A percentile compares a stretch with the other conserved stretches of the same genome.
Conservation (phyloP, 1,139 yeast genomes). For the Geotrichum cucujoidarum region DNA sequence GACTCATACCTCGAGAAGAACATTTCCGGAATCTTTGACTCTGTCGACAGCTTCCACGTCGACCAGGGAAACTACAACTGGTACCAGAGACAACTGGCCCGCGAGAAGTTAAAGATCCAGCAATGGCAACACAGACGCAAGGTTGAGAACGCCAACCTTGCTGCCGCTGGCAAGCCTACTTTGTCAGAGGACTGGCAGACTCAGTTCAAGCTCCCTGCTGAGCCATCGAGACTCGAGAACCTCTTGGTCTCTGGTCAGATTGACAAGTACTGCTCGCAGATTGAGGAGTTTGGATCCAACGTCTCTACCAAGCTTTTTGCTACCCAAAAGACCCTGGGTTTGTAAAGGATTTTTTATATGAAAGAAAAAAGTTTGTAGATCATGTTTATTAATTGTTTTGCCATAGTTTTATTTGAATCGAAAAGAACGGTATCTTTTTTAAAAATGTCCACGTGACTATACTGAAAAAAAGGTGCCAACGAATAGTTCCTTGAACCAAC, state of each 20-base stretch:
- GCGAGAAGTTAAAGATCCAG: conserved; percentile 64
- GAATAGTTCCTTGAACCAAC: neutral
- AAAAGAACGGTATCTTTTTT: neutral
- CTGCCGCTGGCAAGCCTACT: conserved; percentile 51
- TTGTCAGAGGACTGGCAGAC: conserved; percentile 55
- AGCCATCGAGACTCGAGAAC: conserved; percentile 73
- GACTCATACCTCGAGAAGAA: conserved; percentile 43
- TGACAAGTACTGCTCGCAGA: conserved; percentile 62
- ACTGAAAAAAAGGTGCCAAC: neutral
- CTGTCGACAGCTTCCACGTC: conserved; percentile 72
- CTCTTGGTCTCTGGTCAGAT: conserved; percentile 66
- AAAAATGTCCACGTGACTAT: neutral
- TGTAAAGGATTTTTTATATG: conserved; percentile 11
- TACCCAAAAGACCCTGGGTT: conserved; percentile 46
- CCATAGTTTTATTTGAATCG: too few species aligned
- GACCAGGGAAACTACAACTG: conserved; percentile 81
- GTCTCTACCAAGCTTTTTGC: conserved; percentile 59
- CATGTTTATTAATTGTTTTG: neutral
- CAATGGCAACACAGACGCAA: conserved; percentile 74
- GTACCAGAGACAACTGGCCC: conserved; percentile 65
- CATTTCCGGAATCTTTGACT: conserved; percentile 66
- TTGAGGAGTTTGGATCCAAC: conserved; percentile 56
- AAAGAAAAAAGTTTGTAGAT: neutral
- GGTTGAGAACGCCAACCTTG: conserved; percentile 60
- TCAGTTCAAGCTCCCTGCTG: conserved; percentile 63